Base-by-base conservation (phyloP, 2,329 filamentous ascomycete genomes). In the Lasiodiplodia citricola region DNA sequence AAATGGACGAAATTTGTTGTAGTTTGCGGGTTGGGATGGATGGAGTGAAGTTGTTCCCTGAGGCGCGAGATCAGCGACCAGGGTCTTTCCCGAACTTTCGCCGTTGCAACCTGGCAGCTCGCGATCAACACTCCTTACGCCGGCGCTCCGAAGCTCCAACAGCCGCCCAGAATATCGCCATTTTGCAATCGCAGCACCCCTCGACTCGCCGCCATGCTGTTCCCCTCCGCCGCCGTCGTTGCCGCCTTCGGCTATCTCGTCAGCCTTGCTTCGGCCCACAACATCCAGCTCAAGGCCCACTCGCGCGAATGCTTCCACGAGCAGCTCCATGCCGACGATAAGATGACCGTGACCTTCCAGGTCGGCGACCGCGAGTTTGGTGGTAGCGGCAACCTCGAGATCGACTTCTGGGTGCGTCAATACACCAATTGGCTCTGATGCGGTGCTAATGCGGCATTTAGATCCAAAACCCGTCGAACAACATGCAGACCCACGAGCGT, bases 241-340 rank as follows among this genome's bases (percentile, higher is more conserved):
- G 67, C 82, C 50, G 74, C 84, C 68, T 80, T 87, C 73, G 85
- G 86, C 73, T 87, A 88, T 74, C 86, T 90, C 73, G 86, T 88
- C 71, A 87, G 88, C 75, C 86, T 90, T 73, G 86, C 88, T 71
- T 80, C 88, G 73, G 93, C 93, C 75, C 96, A 99, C 88, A 98
- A 96, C 86, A 98, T 99, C 82, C 93, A 96, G 81, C 90, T 99
- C 77, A 91, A 91, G 71, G 91, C 94, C 75, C 94, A 99, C 83
- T 92, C 93, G 78, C 89, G 94, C 83, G 96, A 99, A 85, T 99
- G 96, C 86, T 99, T 98, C 87, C 92, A 97, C 86, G 96, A 99
- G 85, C 83, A 86, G 75, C 89, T 99, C 70, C 95, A 97, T 85
- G 89, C 87, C 80, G 96, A 97, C 81, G 96, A 99, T 85, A 92